Percentiles rank a stretch among this genome's conserved stretches.
Evolutionary conservation across 2,329 filamentous ascomycete genomes (phyloP).

Genomic region (Onygena corvina): DNA sequence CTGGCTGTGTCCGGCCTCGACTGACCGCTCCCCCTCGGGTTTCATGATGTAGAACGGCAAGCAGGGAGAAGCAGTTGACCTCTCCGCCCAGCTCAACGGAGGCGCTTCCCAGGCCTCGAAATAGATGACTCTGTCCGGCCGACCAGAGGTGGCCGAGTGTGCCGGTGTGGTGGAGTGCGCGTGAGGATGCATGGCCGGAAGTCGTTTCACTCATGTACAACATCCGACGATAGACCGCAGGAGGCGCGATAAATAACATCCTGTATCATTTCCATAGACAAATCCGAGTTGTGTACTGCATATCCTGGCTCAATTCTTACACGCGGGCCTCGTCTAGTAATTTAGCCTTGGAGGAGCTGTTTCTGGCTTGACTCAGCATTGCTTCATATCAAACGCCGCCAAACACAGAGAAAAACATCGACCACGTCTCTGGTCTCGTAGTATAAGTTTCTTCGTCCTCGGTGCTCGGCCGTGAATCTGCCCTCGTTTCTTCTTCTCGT

Average conservation of each 20-base stretch:
- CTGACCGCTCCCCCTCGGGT: not conserved
- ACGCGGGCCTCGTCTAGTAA: not conserved
- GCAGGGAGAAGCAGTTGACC: conserved; percentile 55
- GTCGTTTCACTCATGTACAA: not conserved
- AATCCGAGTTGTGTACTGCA: not conserved
- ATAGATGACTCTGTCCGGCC: not conserved
- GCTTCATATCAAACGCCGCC: not conserved
- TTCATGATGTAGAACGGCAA: conserved; percentile 78
- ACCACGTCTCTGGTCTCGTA: not conserved
- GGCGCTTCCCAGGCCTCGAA: conserved; percentile 33
- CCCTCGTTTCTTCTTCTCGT: too few relatives aligned
- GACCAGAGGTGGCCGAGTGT: not conserved
- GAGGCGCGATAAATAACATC: not conserved
- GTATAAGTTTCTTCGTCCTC: not conserved
- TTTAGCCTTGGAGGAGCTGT: not conserved
- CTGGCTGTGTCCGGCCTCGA: not conserved
- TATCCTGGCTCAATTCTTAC: not conserved
- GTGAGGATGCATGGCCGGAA: not conserved
- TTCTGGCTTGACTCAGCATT: conserved; percentile 3
- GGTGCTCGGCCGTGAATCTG: not conserved
- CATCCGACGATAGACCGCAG: not conserved
- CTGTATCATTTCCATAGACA: conserved; percentile 1
- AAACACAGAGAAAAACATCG: not conserved
- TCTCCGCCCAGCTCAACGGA: conserved; percentile 17
- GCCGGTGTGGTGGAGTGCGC: not conserved